These are phyloP conservation scores for Phlebopus sp. DNA, from an alignment of 1,284 basidiomycete genomes.

Conservation along the genomic window DNA sequence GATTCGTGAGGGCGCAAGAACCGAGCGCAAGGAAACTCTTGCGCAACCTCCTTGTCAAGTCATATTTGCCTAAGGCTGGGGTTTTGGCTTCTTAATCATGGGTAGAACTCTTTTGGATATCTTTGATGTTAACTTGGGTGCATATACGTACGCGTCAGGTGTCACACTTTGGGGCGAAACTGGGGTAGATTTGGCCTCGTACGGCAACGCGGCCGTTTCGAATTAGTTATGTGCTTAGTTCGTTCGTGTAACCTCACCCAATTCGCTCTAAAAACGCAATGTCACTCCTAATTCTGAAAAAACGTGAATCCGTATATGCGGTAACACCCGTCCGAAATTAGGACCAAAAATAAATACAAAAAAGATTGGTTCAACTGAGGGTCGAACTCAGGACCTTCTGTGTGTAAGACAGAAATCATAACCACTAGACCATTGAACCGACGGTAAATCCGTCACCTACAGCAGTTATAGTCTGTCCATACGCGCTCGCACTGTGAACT, in stretches of 20 bases:
- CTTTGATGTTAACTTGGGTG: too few relatives aligned
- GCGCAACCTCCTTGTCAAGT: background rate
- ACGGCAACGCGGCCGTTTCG: background rate
- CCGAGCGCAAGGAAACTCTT: background rate
- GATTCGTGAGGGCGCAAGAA: background rate
- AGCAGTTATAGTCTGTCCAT: background rate
- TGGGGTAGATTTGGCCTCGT: background rate
- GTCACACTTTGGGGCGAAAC: background rate
- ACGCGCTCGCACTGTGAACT: too few relatives aligned
- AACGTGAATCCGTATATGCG: too few relatives aligned
- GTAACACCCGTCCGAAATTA: too few relatives aligned
- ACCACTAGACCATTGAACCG: conserved; percentile 57
- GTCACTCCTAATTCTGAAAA: too few relatives aligned
- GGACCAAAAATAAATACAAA: conserved; percentile 8
- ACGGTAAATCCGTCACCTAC: fast-evolving
- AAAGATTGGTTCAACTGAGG: conserved; percentile 53
- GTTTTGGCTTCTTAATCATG: background rate
- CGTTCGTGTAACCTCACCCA: too few relatives aligned
- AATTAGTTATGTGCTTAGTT: background rate
- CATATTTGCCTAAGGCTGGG: background rate
- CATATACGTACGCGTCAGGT: too few relatives aligned
- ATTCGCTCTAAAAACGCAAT: too few relatives aligned
- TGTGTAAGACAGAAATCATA: conserved; percentile 63
- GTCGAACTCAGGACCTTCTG: conserved; percentile 66
- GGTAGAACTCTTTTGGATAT: background rate